phyloP scores from a whole-genome alignment of 495 filamentous ascomycete species.

The Penicillium manginii region DNA sequence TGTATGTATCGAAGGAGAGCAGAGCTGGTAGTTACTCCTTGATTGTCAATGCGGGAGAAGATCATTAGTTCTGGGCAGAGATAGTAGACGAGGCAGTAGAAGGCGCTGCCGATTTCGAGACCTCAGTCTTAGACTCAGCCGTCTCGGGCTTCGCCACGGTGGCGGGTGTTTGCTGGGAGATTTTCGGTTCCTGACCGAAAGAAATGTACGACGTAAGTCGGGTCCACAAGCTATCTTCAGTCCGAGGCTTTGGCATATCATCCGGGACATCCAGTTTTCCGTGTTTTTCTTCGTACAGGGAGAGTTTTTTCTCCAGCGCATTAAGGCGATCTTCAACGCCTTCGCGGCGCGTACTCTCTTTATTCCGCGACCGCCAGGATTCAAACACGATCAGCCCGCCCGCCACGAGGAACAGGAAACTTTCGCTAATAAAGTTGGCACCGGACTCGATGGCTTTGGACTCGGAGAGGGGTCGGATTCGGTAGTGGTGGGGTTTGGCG shows the following conservation, averaged over 20 bases:
- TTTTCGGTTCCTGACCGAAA: conserved; percentile 26
- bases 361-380: conserved; percentile 71
- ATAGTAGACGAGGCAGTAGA: neutral
- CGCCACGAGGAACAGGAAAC: conserved; percentile 85
- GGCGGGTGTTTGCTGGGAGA: conserved; percentile 3
- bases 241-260: conserved; percentile 31
- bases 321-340: conserved; percentile 71
- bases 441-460: conserved; percentile 94
- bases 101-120: conserved; percentile 4
- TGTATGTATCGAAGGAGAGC: neutral
- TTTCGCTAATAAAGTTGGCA: conserved; percentile 90
- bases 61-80: neutral
- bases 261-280: conserved; percentile 38
- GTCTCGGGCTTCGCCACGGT: neutral
- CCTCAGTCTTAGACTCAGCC: conserved; percentile 9
- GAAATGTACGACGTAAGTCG: conserved; percentile 39
- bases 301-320: conserved; percentile 70
- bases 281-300: conserved; percentile 40
- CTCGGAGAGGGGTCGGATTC: conserved; percentile 81
- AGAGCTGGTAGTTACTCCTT: neutral
- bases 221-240: conserved; percentile 37
- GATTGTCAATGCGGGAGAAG: neutral
- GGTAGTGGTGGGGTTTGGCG: conserved; percentile 48
- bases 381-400: conserved; percentile 81
- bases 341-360: conserved; percentile 75